These are phyloP conservation scores for Leccinum sublutescens DNA, from an alignment of 768 basidiomycete species.

Conservation along the genomic window DNA sequence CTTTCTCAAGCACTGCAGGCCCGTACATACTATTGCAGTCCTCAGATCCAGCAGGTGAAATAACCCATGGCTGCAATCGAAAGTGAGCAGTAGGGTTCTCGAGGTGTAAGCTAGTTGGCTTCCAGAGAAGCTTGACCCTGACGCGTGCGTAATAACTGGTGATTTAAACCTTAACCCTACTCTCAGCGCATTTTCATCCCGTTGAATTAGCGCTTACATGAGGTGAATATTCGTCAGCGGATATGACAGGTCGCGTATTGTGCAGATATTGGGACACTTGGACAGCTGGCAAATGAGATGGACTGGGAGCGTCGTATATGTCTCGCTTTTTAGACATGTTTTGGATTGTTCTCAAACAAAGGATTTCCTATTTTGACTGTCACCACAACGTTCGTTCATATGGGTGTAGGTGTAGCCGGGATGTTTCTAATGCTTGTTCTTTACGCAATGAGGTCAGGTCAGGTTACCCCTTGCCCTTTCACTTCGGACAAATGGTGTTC, in stretches of 20 bases:
- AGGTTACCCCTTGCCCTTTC: not conserved
- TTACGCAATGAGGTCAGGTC: not conserved
- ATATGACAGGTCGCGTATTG: not conserved
- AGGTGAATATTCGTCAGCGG: not conserved
- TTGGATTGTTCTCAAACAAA: not conserved
- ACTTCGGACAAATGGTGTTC: not conserved
- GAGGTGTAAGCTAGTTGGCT: too few relatives aligned
- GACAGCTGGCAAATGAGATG: not conserved
- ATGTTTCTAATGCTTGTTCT: not conserved
- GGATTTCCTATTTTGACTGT: not conserved
- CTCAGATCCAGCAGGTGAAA: not conserved
- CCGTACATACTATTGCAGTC: not conserved
- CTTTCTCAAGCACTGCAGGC: not conserved
- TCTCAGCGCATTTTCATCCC: not conserved
- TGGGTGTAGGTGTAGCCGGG: not conserved
- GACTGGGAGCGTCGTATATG: not conserved
- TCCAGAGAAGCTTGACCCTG: not conserved
- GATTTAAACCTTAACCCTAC: not conserved
- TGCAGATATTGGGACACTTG: not conserved
- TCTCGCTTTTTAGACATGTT: not conserved
- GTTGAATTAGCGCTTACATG: not conserved
- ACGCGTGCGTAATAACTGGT: not conserved
- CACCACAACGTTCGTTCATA: not conserved
- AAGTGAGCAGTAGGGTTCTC: not conserved
- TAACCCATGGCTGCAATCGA: not conserved